Conservation (phyloP, 2,329 filamentous ascomycete genomes). For the Xylariaceae sp. region DNA sequence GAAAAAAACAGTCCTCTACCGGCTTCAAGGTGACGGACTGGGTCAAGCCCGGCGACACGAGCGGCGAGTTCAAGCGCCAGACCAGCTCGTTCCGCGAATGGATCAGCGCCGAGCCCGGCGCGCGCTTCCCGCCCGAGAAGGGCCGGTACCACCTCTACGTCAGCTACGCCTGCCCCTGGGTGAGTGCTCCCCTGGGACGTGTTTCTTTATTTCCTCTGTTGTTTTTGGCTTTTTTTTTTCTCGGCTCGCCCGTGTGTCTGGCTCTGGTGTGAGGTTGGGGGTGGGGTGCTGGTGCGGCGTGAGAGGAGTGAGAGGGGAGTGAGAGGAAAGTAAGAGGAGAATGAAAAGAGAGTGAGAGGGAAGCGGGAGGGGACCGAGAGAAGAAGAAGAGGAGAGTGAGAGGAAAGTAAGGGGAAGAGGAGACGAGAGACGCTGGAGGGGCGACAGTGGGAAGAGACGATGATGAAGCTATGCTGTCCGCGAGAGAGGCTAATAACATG, state of each 20-base stretch:
- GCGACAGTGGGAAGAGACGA: too few species aligned
- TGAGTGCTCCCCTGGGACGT: slow-evolving; percentile 26
- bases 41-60: slow-evolving; percentile 69
- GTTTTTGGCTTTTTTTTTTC: not conserved
- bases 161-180: slow-evolving; percentile 91
- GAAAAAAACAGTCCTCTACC: too few species aligned
- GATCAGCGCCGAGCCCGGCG: slow-evolving; percentile 64
- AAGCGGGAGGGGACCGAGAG: too few species aligned
- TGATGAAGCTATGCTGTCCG: too few species aligned
- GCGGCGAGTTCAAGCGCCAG: slow-evolving; percentile 89
- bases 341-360: too few species aligned
- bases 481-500: not conserved
- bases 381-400: too few species aligned
- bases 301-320: too few species aligned
- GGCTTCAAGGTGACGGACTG: slow-evolving; percentile 65
- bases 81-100: slow-evolving; percentile 73
- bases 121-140: slow-evolving; percentile 77
- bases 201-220: not conserved
- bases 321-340: too few species aligned
- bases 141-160: slow-evolving; percentile 92
- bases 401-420: not conserved
- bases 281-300: too few species aligned
- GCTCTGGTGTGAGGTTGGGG: too few species aligned
- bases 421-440: not conserved
- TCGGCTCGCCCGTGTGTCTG: too few species aligned